A percentile compares a stretch with the other conserved stretches of the same genome.
phyloP scores from a whole-genome alignment of 2,329 filamentous ascomycete genomes.

The Trichoderma sp. region DNA sequence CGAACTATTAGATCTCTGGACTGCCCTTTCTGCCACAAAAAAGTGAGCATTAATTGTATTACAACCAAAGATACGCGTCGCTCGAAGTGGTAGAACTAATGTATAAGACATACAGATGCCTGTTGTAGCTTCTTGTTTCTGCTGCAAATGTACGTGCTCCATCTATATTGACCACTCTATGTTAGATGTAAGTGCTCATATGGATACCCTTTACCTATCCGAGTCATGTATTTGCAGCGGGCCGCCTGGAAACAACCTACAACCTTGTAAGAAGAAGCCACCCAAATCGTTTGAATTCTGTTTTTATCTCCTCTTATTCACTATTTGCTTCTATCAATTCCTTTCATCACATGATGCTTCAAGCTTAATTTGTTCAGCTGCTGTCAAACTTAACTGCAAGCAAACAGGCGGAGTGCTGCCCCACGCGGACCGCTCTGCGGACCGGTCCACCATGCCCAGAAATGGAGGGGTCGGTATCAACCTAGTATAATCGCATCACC shows the following conservation, averaged over 20 bases:
- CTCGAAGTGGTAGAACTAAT: too few relatives aligned
- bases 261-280: not conserved
- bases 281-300: not conserved
- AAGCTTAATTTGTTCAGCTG: not conserved
- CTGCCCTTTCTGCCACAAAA: too few relatives aligned
- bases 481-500: slow-evolving; percentile 1
- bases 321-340: not conserved
- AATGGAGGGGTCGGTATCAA: not conserved
- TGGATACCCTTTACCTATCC: not conserved
- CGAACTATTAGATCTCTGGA: not conserved
- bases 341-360: not conserved
- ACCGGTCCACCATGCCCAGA: not conserved
- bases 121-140: too few relatives aligned
- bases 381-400: not conserved
- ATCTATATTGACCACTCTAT: not conserved
- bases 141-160: too few relatives aligned
- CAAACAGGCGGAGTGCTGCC: not conserved
- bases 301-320: not conserved
- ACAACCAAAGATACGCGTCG: too few relatives aligned
- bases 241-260: not conserved
- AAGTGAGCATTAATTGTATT: too few relatives aligned
- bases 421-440: slow-evolving; percentile 19
- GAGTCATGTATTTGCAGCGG: not conserved
- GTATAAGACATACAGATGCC: too few relatives aligned
- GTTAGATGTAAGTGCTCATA: not conserved